Evolutionary conservation across 2,329 filamentous ascomycete species (phyloP).

Genomic region (Claviceps spartinae): DNA sequence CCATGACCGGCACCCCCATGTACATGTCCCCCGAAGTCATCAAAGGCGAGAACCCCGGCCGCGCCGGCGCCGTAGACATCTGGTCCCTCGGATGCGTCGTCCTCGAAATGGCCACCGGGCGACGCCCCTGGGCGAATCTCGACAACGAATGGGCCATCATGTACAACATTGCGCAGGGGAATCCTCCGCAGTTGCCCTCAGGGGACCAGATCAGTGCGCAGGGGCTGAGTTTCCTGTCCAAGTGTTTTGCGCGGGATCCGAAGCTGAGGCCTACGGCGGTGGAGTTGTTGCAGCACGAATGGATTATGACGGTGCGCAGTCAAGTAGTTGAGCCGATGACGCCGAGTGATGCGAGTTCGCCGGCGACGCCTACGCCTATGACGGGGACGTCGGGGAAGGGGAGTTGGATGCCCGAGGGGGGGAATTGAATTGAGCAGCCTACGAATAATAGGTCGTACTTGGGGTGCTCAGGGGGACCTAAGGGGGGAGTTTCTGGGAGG

Average conservation of each 20-base stretch:
- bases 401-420: neutral
- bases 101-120: conserved; percentile 91
- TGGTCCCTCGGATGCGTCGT: conserved; percentile 97
- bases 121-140: conserved; percentile 84
- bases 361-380: conserved; percentile 23
- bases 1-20: conserved; percentile 97
- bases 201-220: conserved; percentile 69
- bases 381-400: conserved; percentile 13
- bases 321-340: conserved; percentile 52
- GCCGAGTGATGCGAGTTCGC: conserved; percentile 41
- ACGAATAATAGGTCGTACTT: no score
- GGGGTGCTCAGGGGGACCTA: no score
- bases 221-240: conserved; percentile 78
- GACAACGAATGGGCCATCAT: conserved; percentile 99
- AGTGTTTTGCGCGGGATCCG: conserved; percentile 79
- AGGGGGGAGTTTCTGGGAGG: no score
- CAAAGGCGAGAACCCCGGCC: conserved; percentile 69
- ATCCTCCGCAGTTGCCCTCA: conserved; percentile 73
- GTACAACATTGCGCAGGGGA: conserved; percentile 98
- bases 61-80: conserved; percentile 79
- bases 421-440: neutral
- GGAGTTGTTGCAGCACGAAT: conserved; percentile 87
- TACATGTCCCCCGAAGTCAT: conserved; percentile 99
- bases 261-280: conserved; percentile 65
- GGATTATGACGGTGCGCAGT: conserved; percentile 57